Evolutionary conservation across 2,329 filamentous ascomycete species (phyloP).

Genomic region (Domatiomyces catenatus): DNA sequence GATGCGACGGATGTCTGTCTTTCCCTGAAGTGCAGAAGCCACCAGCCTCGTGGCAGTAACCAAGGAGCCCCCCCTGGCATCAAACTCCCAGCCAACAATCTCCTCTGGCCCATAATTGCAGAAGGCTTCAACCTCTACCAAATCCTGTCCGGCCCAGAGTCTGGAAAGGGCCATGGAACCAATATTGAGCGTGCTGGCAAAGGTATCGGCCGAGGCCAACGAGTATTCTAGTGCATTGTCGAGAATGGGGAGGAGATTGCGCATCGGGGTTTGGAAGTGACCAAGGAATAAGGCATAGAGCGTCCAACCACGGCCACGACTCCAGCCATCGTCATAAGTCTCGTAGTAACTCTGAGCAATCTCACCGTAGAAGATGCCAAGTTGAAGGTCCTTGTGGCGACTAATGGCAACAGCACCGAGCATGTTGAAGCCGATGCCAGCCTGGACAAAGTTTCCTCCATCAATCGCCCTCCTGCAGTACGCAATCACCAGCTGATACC

Average conservation of each 20-base stretch:
- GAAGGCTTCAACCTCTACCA: slow-evolving; percentile 42
- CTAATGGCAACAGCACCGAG: slow-evolving; percentile 41
- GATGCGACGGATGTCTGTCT: slow-evolving; percentile 36
- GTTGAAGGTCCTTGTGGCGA: slow-evolving; percentile 42
- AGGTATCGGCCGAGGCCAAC: slow-evolving; percentile 42
- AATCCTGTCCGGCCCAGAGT: slow-evolving; percentile 42
- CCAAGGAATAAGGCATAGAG: slow-evolving; percentile 46
- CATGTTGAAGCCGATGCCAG: slow-evolving; percentile 43
- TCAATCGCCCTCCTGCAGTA: slow-evolving; percentile 42
- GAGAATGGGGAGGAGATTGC: slow-evolving; percentile 36
- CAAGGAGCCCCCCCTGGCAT: slow-evolving; percentile 44
- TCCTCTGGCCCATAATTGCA: slow-evolving; percentile 42
- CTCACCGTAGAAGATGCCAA: slow-evolving; percentile 39
- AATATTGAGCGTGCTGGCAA: slow-evolving; percentile 42
- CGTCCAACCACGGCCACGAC: slow-evolving; percentile 40
- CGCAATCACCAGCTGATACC: slow-evolving; percentile 44
- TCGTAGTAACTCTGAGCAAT: slow-evolving; percentile 39
- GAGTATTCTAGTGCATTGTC: slow-evolving; percentile 42
- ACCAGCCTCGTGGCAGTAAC: slow-evolving; percentile 41
- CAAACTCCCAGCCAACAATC: slow-evolving; percentile 40
- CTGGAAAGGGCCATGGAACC: slow-evolving; percentile 43
- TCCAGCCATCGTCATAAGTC: slow-evolving; percentile 38
- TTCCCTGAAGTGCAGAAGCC: slow-evolving; percentile 44
- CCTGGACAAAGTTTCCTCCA: slow-evolving; percentile 40
- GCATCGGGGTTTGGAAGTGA: slow-evolving; percentile 40